Conservation (phyloP, 2,329 filamentous ascomycete species). For the Bertia moriformis region DNA sequence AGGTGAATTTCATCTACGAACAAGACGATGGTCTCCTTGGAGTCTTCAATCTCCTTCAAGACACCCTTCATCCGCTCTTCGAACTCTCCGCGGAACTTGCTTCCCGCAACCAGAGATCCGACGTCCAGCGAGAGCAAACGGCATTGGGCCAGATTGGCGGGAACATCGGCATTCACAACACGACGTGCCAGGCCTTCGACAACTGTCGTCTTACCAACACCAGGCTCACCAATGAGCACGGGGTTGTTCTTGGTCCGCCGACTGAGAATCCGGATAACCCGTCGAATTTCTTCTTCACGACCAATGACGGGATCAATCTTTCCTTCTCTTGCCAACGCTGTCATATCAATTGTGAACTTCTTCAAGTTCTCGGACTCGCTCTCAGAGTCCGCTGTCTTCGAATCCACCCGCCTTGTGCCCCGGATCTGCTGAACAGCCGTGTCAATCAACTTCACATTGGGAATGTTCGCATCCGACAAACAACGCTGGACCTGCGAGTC, state of each 20-base stretch:
- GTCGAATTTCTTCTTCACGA: slow-evolving; percentile 84
- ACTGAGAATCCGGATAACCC: slow-evolving; percentile 82
- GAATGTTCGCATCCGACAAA: slow-evolving; percentile 76
- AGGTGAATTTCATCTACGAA: slow-evolving; percentile 99
- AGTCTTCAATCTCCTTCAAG: slow-evolving; percentile 86
- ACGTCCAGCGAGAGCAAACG: slow-evolving; percentile 90
- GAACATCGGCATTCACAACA: slow-evolving; percentile 92
- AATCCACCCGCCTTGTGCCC: slow-evolving; percentile 85
- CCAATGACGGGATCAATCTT: slow-evolving; percentile 97
- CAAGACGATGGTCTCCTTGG: slow-evolving; percentile 90
- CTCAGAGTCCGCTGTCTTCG: slow-evolving; percentile 87
- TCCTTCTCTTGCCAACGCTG: slow-evolving; percentile 83
- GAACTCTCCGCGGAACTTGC: slow-evolving; percentile 97
- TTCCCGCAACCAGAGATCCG: slow-evolving; percentile 84
- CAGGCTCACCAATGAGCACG: slow-evolving; percentile 90
- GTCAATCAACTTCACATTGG: slow-evolving; percentile 79
- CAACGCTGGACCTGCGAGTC: slow-evolving; percentile 60
- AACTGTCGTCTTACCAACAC: slow-evolving; percentile 96
- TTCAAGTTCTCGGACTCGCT: slow-evolving; percentile 87
- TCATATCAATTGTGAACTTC: slow-evolving; percentile 99
- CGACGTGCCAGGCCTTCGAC: slow-evolving; percentile 90
- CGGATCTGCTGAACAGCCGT: slow-evolving; percentile 83
- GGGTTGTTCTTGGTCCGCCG: slow-evolving; percentile 97
- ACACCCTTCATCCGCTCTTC: slow-evolving; percentile 99
- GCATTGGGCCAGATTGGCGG: slow-evolving; percentile 86